Conservation (phyloP, 1,284 basidiomycete genomes). For the Boletellus dicymbophilus region DNA sequence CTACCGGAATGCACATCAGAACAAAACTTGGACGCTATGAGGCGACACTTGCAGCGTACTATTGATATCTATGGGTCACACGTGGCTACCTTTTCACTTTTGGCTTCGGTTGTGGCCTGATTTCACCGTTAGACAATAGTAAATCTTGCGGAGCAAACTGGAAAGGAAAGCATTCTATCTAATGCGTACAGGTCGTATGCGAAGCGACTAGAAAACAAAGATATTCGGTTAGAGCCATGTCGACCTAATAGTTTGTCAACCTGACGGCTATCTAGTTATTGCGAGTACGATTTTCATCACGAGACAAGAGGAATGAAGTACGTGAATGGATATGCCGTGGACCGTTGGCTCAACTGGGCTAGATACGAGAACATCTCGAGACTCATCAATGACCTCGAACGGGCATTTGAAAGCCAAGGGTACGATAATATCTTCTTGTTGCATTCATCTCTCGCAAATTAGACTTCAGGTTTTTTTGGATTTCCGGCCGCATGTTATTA, state of each 20-base stretch:
- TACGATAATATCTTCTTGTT: slow-evolving; percentile 7
- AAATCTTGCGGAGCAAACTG: slow-evolving; percentile 89
- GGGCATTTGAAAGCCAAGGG: slow-evolving; percentile 79
- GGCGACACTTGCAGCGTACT: slow-evolving; percentile 75
- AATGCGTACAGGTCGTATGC: slow-evolving; percentile 77
- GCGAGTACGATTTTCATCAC: slow-evolving; percentile 88
- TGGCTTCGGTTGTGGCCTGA: slow-evolving; percentile 5
- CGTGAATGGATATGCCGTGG: slow-evolving; percentile 22
- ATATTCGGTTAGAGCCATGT: slow-evolving; percentile 55
- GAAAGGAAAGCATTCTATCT: slow-evolving; percentile 85
- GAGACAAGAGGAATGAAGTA: slow-evolving; percentile 93
- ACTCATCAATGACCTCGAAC: slow-evolving; percentile 70
- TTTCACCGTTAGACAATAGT: slow-evolving; percentile 61
- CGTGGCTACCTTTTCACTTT: slow-evolving; percentile 42
- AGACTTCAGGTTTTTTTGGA: slow-evolving; percentile 77
- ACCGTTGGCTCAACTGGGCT: slow-evolving; percentile 10
- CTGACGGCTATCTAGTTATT: slow-evolving; percentile 44
- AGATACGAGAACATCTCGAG: slow-evolving; percentile 91
- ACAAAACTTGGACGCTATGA: slow-evolving; percentile 73
- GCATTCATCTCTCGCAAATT: too few relatives aligned
- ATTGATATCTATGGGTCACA: slow-evolving; percentile 75
- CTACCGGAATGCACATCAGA: slow-evolving; percentile 70
- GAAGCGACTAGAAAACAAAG: slow-evolving; percentile 57
- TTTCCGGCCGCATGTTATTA: slow-evolving; percentile 69
- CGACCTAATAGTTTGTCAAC: not conserved